Base-by-base conservation (phyloP, 1,284 basidiomycete genomes). In the Malassezia furfur region DNA sequence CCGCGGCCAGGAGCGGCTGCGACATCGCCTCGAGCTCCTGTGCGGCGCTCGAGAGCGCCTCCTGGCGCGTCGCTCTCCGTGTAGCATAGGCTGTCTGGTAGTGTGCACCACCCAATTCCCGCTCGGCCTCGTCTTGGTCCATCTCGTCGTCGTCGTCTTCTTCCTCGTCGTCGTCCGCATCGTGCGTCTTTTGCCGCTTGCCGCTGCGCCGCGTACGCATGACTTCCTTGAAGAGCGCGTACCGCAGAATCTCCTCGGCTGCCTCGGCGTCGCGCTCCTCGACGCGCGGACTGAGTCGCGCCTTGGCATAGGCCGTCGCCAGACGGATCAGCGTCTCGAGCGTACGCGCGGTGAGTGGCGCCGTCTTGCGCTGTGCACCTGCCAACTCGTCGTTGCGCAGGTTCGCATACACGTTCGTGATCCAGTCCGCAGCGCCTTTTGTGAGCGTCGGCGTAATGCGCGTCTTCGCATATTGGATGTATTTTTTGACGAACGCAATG, bases 241-340 rank as follows among this genome's bases (percentile, higher is more conserved):
- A 99, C 19, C 93, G 86, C 69, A 99, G 84, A 67, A 98, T 93
- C 69, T 86, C 86, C 75, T 98, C 91, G 1, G 93, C 94, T 31
- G 86, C 85, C 69, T 82, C 81, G 11, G 94, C 93, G 77, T 98
- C 94, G 5, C 80, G 78, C 72, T 87, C 83, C 67, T 88, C 85
- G 19, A 99, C 89, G 62, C 85, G 86, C 40, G 81, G 63, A 15
- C 91, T 91, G 3, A 99, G 80, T 19, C 93, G 84, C 12, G 91
- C 84, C 78, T 99, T 99, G 58, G 94, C 94, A 75, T 98, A 94
- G 0, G 94, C 94, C 15, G 93, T 98, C 6, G 94, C 83, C 14
- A 99, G 82, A 81, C 94, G 94, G 75, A 99, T 99, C 41, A 99
- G 81, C 0, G 94, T 99, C 78, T 99, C 94, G 54, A 99, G 84